Percentiles rank a stretch among this genome's conserved stretches.
Conservation (phyloP, 192 early-diverging fungal genomes). For the Linderina pennispora region DNA sequence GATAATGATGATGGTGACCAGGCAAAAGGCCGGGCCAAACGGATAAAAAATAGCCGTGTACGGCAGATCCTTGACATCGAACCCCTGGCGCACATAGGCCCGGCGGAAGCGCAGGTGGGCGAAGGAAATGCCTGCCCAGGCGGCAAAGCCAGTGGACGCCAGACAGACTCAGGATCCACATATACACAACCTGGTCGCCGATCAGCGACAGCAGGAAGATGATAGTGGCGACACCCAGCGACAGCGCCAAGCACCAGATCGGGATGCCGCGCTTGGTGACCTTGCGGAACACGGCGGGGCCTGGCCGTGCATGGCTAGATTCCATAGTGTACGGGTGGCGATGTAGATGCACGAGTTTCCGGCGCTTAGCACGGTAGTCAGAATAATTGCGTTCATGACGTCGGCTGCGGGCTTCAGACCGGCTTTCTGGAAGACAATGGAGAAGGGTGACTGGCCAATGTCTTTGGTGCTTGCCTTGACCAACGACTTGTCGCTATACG, state of each 20-base stretch:
- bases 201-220: slow-evolving; percentile 47
- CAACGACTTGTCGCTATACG: slow-evolving; percentile 51
- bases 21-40: slow-evolving; percentile 51
- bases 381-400: slow-evolving; percentile 53
- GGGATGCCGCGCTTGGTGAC: slow-evolving; percentile 62
- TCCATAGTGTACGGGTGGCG: slow-evolving; percentile 58
- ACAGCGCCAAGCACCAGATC: slow-evolving; percentile 48
- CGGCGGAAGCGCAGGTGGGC: slow-evolving; percentile 65
- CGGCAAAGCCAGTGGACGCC: slow-evolving; percentile 70
- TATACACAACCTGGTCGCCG: slow-evolving; percentile 55
- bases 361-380: slow-evolving; percentile 53
- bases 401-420: slow-evolving; percentile 45
- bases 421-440: slow-evolving; percentile 50
- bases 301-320: slow-evolving; percentile 58
- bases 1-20: slow-evolving; percentile 49
- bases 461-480: slow-evolving; percentile 14
- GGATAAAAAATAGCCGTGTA: slow-evolving; percentile 63
- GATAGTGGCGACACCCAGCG: slow-evolving; percentile 49
- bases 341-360: slow-evolving; percentile 72
- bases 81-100: slow-evolving; percentile 56
- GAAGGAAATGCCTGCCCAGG: slow-evolving; percentile 65
- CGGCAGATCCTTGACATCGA: slow-evolving; percentile 47
- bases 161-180: slow-evolving; percentile 49
- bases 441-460: slow-evolving; percentile 50
- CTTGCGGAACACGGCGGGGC: slow-evolving; percentile 51